phyloP scores from a whole-genome alignment of 2,329 filamentous ascomycete genomes.

The Raffaelea arxii region DNA sequence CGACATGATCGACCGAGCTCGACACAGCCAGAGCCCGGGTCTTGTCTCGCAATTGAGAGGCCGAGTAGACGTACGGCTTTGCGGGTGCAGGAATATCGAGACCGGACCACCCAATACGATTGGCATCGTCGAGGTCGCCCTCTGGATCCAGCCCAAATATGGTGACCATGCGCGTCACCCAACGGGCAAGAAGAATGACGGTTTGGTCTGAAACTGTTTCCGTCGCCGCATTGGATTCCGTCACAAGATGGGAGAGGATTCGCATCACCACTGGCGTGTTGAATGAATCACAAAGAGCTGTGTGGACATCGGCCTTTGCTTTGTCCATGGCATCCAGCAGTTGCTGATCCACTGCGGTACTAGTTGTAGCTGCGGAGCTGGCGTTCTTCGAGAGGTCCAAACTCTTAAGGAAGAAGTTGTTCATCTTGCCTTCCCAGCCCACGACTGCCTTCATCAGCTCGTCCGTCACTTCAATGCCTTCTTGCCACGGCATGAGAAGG shows the following conservation, averaged over 20 bases:
- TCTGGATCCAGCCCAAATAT: conserved; percentile 52
- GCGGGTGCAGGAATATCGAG: conserved; percentile 46
- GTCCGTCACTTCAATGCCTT: conserved; percentile 50
- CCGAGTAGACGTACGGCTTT: conserved; percentile 12
- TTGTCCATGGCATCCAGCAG: conserved; percentile 32
- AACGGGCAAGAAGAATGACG: too few relatives aligned
- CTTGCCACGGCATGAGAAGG: conserved; percentile 51
- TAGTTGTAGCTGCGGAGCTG: too few relatives aligned
- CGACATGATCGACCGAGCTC: too few relatives aligned
- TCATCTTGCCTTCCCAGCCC: too few relatives aligned
- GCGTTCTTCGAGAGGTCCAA: too few relatives aligned
- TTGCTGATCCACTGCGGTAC: conserved; percentile 3
- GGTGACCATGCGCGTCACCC: conserved; percentile 55
- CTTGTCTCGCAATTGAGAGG: too few relatives aligned
- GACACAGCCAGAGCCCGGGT: too few relatives aligned
- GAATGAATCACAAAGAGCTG: conserved; percentile 57
- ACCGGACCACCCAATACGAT: conserved; percentile 54
- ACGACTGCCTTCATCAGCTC: conserved; percentile 11
- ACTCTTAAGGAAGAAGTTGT: too few relatives aligned
- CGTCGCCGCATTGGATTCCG: conserved; percentile 44
- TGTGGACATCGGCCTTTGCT: conserved; percentile 46
- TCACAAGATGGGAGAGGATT: conserved; percentile 52
- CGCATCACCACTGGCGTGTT: conserved; percentile 56
- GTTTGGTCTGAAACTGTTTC: too few relatives aligned
- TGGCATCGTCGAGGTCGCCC: conserved; percentile 24